Conservation (phyloP, 805 yeast species). For the Hanseniaspora pseudoguilliermondii region DNA sequence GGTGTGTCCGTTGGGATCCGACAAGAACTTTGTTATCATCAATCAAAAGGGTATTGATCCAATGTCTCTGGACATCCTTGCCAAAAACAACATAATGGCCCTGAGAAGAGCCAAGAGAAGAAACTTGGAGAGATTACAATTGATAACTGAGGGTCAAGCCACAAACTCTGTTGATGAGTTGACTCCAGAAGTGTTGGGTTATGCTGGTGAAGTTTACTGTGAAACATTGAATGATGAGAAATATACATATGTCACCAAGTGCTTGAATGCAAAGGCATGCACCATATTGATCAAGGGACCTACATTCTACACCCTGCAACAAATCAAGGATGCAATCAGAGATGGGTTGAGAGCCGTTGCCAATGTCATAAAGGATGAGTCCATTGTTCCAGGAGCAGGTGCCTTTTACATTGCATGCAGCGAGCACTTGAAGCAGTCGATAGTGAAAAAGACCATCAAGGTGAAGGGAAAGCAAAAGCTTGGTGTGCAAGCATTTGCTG, state of each 20-base stretch:
- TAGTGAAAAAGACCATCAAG: slow-evolving; percentile 39
- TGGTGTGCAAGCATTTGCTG: slow-evolving; percentile 88
- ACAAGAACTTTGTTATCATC: slow-evolving; percentile 78
- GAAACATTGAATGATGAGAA: slow-evolving; percentile 94
- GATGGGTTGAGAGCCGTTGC: slow-evolving; percentile 94
- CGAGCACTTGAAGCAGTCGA: slow-evolving; percentile 41
- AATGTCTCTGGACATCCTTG: slow-evolving; percentile 86
- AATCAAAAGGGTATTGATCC: slow-evolving; percentile 99
- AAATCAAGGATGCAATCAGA: slow-evolving; percentile 92
- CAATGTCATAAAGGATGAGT: slow-evolving; percentile 72
- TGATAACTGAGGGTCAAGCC: slow-evolving; percentile 94
- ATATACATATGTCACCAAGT: slow-evolving; percentile 88
- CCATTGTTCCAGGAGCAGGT: slow-evolving; percentile 93
- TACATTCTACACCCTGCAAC: slow-evolving; percentile 74
- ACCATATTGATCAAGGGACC: slow-evolving; percentile 90
- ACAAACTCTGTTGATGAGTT: slow-evolving; percentile 95
- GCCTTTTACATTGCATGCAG: slow-evolving; percentile 82
- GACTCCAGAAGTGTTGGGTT: slow-evolving; percentile 66
- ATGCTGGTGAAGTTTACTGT: slow-evolving; percentile 82
- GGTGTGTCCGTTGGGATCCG: slow-evolving; percentile 65
- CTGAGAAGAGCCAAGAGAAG: slow-evolving; percentile 96
- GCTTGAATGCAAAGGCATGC: slow-evolving; percentile 77
- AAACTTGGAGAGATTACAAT: slow-evolving; percentile 95
- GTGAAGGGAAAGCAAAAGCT: slow-evolving; percentile 77
- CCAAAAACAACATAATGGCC: slow-evolving; percentile 85